phyloP scores from a whole-genome alignment of 345 rosid genomes.

The Viola odorata region DNA sequence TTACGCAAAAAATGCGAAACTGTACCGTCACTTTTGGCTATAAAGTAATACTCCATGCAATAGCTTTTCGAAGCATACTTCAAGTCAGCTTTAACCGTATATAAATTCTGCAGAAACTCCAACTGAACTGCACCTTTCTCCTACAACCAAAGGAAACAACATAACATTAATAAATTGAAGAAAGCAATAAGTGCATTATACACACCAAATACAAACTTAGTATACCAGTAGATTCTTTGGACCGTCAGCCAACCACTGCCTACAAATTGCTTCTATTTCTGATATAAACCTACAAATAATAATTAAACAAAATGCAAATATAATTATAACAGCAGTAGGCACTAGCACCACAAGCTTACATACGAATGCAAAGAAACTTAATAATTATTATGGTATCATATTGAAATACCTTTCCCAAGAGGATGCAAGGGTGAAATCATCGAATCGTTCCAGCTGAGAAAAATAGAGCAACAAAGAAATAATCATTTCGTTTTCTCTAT shows the following conservation, averaged over 20 bases:
- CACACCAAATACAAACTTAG: slow-evolving; percentile 4
- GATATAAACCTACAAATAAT: slow-evolving; percentile 70
- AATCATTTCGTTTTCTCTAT: not conserved
- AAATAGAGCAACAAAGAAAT: not conserved
- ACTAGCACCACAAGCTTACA: too few species aligned
- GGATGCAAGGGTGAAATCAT: slow-evolving; percentile 95
- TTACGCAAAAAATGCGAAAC: not conserved
- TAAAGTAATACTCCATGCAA: slow-evolving; percentile 80
- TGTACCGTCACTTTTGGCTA: slow-evolving; percentile 36
- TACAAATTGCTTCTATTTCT: slow-evolving; percentile 84
- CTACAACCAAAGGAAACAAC: slow-evolving; percentile 33
- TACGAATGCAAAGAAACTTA: not conserved
- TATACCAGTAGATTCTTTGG: slow-evolving; percentile 73
- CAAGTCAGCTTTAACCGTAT: slow-evolving; percentile 62
- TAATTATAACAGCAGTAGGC: not conserved
- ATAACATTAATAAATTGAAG: not conserved
- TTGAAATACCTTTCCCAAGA: slow-evolving; percentile 85
- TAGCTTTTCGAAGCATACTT: slow-evolving; percentile 67
- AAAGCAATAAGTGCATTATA: not conserved
- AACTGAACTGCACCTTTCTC: slow-evolving; percentile 72
- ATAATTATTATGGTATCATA: not conserved
- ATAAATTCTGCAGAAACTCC: slow-evolving; percentile 47
- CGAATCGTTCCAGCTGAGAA: slow-evolving; percentile 72
- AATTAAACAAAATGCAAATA: not conserved
- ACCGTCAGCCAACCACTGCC: slow-evolving; percentile 92